Base-by-base conservation (phyloP, 768 basidiomycete genomes). In the Termitomyces sp. region DNA sequence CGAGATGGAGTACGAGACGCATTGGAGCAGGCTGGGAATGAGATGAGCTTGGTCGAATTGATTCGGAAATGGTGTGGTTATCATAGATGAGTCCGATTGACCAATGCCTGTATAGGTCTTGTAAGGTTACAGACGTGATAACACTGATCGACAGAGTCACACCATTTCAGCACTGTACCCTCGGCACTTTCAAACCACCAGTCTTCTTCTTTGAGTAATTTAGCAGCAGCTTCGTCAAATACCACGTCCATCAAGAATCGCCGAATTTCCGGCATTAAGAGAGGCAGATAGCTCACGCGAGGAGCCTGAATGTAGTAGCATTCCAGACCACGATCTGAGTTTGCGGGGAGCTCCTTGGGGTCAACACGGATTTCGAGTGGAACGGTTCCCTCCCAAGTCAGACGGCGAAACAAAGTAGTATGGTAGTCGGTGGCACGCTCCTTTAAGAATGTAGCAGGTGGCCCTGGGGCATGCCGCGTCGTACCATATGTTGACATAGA, bases 151-250 rank as follows among this genome's bases (percentile, higher is more conserved):
- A 16, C 26, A 39, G 50, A 78, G 84, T 60, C 47, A 39, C 57
- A 96, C 96, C 96, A 98, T 74, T 94, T 92, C 64, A 95, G 79
- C 49, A 90, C 68, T 6, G 79, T 82, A 31, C 92, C 91, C 62
- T 86, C 88, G 53, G 90, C 89, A 60, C 86, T 89, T 72, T 97
- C 94, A 70, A 99, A 97, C 97, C 96, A 98, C 91, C 96, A 94
- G 53, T 95, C 90, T 57, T 92, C 90, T 62, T 94, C 92, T 67
- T 89, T 90, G 59, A 95, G 72, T 10, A 78, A 65, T 59, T 86
- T 86, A 5, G 85, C 85, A 31, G 88, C 86, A 36, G 83, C 79
- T 65, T 96, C 94, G 67, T 97, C 93, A 65, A 98, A 88, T 13
- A 95, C 91, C 55, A 98, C 86, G 62, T 97, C 92, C 77, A 91